These are phyloP conservation scores for Torulaspora indica DNA, from an alignment of 805 yeast genomes.

Conservation along the genomic window DNA sequence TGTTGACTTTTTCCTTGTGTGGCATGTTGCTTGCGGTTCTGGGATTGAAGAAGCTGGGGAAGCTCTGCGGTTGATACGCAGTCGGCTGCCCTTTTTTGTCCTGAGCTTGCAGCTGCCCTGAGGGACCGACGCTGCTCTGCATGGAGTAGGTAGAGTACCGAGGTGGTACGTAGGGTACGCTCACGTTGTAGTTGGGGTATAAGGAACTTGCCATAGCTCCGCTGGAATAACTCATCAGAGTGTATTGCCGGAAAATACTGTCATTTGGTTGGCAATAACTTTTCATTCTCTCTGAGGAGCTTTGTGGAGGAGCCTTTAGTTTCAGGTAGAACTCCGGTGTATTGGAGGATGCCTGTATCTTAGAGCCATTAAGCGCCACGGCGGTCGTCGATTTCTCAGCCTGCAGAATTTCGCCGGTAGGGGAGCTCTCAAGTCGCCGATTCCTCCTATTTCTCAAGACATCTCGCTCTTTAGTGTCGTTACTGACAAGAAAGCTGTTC, in stretches of 20 bases:
- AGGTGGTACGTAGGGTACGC: conserved; percentile 11
- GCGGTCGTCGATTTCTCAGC: conserved; percentile 4
- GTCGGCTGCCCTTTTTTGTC: not conserved
- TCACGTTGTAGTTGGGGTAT: conserved; percentile 16
- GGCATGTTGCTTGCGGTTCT: conserved; percentile 60
- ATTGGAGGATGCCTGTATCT: conserved; percentile 5
- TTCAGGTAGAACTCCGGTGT: conserved; percentile 14
- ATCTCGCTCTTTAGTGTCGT: conserved; percentile 9
- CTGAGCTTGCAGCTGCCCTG: not conserved
- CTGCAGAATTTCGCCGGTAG: conserved; percentile 5
- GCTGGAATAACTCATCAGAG: conserved; percentile 19
- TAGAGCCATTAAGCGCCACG: conserved; percentile 4
- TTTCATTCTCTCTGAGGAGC: conserved; percentile 7
- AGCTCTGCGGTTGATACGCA: conserved; percentile 16
- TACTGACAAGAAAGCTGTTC: conserved; percentile 9
- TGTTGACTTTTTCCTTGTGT: conserved; percentile 56
- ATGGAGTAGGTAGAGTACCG: conserved; percentile 12
- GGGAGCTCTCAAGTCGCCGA: conserved; percentile 16
- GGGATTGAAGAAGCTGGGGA: conserved; percentile 56
- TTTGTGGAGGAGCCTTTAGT: conserved; percentile 9
- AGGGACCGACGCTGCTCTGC: conserved; percentile 2
- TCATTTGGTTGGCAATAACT: conserved; percentile 11
- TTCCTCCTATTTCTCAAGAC: conserved; percentile 7
- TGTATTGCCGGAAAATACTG: conserved; percentile 19
- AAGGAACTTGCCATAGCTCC: conserved; percentile 15